Conservation (phyloP, 129 eudicot species). For the Lonicera japonica region DNA sequence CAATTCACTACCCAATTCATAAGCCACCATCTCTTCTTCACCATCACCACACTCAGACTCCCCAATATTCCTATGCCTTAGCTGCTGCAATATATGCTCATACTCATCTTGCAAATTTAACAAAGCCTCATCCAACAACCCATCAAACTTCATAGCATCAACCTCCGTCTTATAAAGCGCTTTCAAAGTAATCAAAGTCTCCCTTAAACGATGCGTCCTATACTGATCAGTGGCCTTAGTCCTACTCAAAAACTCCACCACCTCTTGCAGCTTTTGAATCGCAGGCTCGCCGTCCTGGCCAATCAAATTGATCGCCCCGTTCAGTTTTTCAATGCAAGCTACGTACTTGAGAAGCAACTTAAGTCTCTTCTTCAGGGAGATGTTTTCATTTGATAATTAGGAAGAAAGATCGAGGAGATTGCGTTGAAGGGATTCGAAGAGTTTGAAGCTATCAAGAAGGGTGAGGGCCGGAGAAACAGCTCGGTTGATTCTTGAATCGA, state of each 20-base stretch:
- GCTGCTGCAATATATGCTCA: slow-evolving; percentile 47
- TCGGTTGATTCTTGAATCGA: slow-evolving; percentile 68
- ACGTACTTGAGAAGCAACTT: slow-evolving; percentile 49
- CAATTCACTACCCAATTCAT: slow-evolving; percentile 55
- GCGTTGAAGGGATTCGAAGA: slow-evolving; percentile 49
- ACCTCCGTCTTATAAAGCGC: slow-evolving; percentile 65
- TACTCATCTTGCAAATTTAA: slow-evolving; percentile 76
- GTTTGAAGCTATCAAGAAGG: slow-evolving; percentile 62
- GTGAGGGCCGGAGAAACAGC: slow-evolving; percentile 70
- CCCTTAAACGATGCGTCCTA: slow-evolving; percentile 55
- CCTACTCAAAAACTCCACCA: slow-evolving; percentile 87
- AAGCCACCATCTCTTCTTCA: slow-evolving; percentile 18
- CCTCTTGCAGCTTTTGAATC: slow-evolving; percentile 74
- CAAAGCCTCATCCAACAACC: slow-evolving; percentile 76
- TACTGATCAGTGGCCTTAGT: slow-evolving; percentile 80
- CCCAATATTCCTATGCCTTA: slow-evolving; percentile 47
- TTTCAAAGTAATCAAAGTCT: slow-evolving; percentile 59
- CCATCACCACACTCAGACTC: slow-evolving; percentile 24
- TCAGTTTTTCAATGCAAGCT: slow-evolving; percentile 57
- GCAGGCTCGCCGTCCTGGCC: slow-evolving; percentile 74
- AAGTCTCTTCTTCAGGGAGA: slow-evolving; percentile 29
- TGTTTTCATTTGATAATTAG: slow-evolving; percentile 28
- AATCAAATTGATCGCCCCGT: slow-evolving; percentile 42
- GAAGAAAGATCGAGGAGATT: slow-evolving; percentile 47
- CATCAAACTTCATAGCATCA: slow-evolving; percentile 76